phyloP scores from a whole-genome alignment of 768 basidiomycete species.

The Pholiota microspora region DNA sequence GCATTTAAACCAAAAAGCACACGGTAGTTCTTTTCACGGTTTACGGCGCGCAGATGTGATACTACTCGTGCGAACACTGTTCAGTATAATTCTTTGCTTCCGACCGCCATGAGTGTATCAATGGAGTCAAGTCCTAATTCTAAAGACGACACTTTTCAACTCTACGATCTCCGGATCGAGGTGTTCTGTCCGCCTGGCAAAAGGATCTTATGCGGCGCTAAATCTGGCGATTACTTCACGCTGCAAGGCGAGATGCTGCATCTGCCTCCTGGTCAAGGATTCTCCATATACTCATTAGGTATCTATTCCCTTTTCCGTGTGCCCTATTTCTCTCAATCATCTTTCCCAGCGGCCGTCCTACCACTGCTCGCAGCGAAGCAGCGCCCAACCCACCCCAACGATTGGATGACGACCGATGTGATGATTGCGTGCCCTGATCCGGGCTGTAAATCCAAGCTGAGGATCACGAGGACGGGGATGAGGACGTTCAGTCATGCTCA shows the following conservation, averaged over 20 bases:
- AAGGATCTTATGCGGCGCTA: conserved; percentile 63
- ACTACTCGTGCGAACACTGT: too few relatives aligned
- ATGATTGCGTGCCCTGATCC: conserved; percentile 70
- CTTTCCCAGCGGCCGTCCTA: conserved; percentile 48
- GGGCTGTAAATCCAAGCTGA: conserved; percentile 54
- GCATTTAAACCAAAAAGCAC: conserved; percentile 11
- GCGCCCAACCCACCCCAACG: conserved; percentile 47
- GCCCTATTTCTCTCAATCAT: neutral
- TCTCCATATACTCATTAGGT: conserved; percentile 71
- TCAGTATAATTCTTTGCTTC: too few relatives aligned
- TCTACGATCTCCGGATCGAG: conserved; percentile 66
- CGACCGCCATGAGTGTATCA: neutral
- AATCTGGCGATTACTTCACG: conserved; percentile 59
- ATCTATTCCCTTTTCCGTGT: conserved; percentile 7
- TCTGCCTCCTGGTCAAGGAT: conserved; percentile 60
- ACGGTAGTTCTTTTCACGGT: conserved; percentile 4
- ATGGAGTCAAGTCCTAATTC: neutral
- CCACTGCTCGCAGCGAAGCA: conserved; percentile 72
- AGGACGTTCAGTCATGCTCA: conserved; percentile 55
- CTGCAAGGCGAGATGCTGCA: conserved; percentile 63
- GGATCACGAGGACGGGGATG: conserved; percentile 46
- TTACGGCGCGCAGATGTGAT: too few relatives aligned
- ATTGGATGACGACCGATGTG: conserved; percentile 70
- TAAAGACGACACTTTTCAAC: conserved; percentile 45
- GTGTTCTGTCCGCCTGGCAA: conserved; percentile 56